These are phyloP conservation scores for Boechera divaricarpa DNA, from an alignment of 345 rosid species.

Conservation along the genomic window DNA sequence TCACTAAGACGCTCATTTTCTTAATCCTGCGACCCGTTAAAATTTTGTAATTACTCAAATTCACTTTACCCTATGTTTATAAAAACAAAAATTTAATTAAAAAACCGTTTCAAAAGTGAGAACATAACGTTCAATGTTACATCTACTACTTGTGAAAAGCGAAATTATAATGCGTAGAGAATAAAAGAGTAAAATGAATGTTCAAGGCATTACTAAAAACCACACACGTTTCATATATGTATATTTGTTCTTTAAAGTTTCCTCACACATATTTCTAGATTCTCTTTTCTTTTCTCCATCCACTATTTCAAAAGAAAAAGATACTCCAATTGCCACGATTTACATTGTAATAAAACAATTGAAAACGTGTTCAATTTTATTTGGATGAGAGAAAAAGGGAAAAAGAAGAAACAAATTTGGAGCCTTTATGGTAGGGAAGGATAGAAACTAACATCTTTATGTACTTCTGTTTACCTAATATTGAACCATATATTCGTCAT, in stretches of 20 bases:
- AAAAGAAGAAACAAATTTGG: constrained; percentile 44
- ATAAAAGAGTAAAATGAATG: constrained; percentile 24
- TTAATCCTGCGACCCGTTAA: too few relatives aligned
- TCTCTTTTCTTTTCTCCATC: constrained; percentile 31
- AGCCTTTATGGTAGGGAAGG: constrained; percentile 40
- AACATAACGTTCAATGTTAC: constrained; percentile 24
- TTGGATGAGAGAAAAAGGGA: neutral
- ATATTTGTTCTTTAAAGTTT: too few relatives aligned
- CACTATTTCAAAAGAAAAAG: constrained; percentile 24
- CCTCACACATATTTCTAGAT: constrained; percentile 22
- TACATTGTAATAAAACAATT: constrained; percentile 30
- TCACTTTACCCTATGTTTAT: too few relatives aligned
- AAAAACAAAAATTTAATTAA: neutral
- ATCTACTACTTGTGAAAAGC: constrained; percentile 19
- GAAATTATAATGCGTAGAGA: constrained; percentile 7
- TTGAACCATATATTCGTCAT: constrained; percentile 26
- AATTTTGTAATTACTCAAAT: too few relatives aligned
- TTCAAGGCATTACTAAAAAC: constrained; percentile 36
- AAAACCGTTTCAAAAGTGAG: neutral
- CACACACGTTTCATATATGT: constrained; percentile 24
- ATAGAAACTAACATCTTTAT: constrained; percentile 42
- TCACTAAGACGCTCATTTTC: neutral
- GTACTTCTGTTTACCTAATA: constrained; percentile 45
- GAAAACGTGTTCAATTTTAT: constrained; percentile 39
- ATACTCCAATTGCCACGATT: constrained; percentile 36